Conservation (phyloP, 2,329 filamentous ascomycete genomes). For the Penicillium sp. region DNA sequence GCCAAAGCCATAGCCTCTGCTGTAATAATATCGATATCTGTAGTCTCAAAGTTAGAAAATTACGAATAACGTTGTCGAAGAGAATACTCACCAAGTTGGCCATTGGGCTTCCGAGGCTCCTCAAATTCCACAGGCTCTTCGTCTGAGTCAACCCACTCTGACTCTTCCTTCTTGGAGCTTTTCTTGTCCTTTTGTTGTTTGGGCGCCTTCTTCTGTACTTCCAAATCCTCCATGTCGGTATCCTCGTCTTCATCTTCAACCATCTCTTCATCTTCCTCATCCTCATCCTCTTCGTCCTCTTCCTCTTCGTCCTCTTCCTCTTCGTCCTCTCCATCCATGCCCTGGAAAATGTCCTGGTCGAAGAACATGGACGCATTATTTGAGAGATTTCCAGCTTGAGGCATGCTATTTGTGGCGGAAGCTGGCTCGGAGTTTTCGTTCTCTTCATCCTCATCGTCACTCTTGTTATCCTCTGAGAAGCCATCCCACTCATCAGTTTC, state of each 20-base stretch:
- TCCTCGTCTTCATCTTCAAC: conserved; percentile 32
- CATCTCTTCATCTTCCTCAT: conserved; percentile 38
- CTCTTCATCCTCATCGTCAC: conserved; percentile 64
- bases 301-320: conserved; percentile 54
- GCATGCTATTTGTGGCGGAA: conserved; percentile 34
- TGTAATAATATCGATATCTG: conserved; percentile 98
- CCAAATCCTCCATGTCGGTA: conserved; percentile 20
- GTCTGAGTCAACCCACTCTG: conserved; percentile 39
- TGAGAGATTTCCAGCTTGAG: conserved; percentile 65
- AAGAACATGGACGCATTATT: conserved; percentile 89
- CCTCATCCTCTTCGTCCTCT: conserved; percentile 32
- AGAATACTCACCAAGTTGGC: conserved; percentile 47
- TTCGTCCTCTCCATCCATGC: conserved; percentile 70
- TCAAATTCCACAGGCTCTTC: conserved; percentile 39
- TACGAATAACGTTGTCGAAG: conserved; percentile 11
- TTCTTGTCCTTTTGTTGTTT: conserved; percentile 31
- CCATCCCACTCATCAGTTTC: conserved; percentile 93
- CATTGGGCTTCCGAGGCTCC: conserved; percentile 47
- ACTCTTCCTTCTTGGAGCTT: conserved; percentile 24
- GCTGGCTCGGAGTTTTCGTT: conserved; percentile 48
- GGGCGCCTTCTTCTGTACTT: conserved; percentile 13
- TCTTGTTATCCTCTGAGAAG: conserved; percentile 69
- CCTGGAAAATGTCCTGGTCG: conserved; percentile 91
- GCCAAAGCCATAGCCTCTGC: conserved; percentile 98
- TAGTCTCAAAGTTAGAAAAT: conserved; percentile 27